Base-by-base conservation (phyloP, 2,329 filamentous ascomycete species). In the Fusarium sororula region DNA sequence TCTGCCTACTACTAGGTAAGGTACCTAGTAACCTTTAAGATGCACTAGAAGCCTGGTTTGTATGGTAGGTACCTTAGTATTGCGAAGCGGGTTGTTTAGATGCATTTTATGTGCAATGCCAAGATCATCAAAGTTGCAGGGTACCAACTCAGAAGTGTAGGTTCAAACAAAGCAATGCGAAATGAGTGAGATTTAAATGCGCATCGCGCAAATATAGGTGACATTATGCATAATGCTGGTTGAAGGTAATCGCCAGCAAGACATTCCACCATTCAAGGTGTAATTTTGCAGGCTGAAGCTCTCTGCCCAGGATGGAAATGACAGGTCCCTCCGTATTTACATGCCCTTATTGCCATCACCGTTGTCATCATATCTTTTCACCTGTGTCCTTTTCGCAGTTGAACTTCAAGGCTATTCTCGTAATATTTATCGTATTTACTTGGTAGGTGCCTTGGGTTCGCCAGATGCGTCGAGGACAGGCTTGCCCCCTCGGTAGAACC, bases 401-500 rank as follows among this genome's bases (percentile, higher is more conserved):
- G 24, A 22, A 28, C 24, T 32, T 17, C 15, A 20, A 65, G n/a
- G 9, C 22, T 26, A 15, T 20, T 22, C 18, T 30, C n/a, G 17
- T 37, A 11, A n/a, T 10, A 18, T 48, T n/a, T 18, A 24, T 60
- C 15, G 22, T n/a, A 5, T 73, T 28, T 70, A 75, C 58, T 75
- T 75, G 58, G 56, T 61, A n/a, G 68, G 41, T 5, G 58, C 20
- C 44, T 64, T 67, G 35, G 35, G 35, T 24, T 73, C 72, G 8
- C 62, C 71, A 51, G 71, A 38, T 5, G 63, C 45, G 28, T 75
- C 72, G 38, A 63, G 44, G 20, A 37, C n/a, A 9, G 72, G 28
- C 44, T 75, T 75, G 18, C 72, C 72, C 24, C 72, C 72, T 41
- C 60, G 35, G 45, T 75, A 75, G 68, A 75, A 75, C 61, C 54